A percentile compares a stretch with the other conserved stretches of the same genome.
These are phyloP conservation scores for Dipodascus geniculatus DNA, from an alignment of 805 yeast species.

Conservation along the genomic window DNA sequence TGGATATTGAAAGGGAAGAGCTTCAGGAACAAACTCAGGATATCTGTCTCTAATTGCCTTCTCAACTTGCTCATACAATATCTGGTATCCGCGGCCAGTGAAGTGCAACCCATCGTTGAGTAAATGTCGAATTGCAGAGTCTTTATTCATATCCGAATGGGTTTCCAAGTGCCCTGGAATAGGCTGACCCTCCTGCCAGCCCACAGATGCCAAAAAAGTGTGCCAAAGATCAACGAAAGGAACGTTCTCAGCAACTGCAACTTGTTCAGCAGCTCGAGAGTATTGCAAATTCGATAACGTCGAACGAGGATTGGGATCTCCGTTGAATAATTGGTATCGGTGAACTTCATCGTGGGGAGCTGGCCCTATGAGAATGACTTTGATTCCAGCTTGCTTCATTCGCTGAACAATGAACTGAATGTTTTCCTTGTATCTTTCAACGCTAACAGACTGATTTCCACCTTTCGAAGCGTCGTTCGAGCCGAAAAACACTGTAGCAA, in stretches of 20 bases:
- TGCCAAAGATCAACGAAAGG: constrained; percentile 49
- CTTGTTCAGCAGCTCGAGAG: constrained; percentile 34
- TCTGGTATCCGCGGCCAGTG: constrained; percentile 39
- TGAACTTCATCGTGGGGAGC: constrained; percentile 33
- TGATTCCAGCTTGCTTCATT: constrained; percentile 33
- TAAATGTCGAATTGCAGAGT: constrained; percentile 15
- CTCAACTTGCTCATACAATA: constrained; percentile 36
- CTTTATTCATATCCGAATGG: neutral
- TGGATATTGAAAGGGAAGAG: constrained; percentile 17
- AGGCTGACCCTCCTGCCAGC: constrained; percentile 29
- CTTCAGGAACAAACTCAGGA: constrained; percentile 39
- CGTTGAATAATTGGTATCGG: constrained; percentile 22
- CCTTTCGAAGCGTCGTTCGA: constrained; percentile 57
- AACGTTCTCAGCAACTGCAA: constrained; percentile 36
- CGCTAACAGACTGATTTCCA: constrained; percentile 38
- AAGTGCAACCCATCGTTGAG: constrained; percentile 51
- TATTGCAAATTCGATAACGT: constrained; percentile 37
- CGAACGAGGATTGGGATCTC: constrained; percentile 32
- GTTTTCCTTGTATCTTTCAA: constrained; percentile 40
- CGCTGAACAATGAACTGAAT: constrained; percentile 31
- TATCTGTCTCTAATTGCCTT: constrained; percentile 29
- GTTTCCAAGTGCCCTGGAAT: constrained; percentile 10
- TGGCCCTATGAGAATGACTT: constrained; percentile 52
- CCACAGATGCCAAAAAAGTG: constrained; percentile 30
- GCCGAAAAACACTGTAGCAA: constrained; percentile 56